Percentiles rank a stretch among this genome's conserved stretches.
phyloP scores from a whole-genome alignment of 495 filamentous ascomycete species.

The Geopyxis carbonaria region DNA sequence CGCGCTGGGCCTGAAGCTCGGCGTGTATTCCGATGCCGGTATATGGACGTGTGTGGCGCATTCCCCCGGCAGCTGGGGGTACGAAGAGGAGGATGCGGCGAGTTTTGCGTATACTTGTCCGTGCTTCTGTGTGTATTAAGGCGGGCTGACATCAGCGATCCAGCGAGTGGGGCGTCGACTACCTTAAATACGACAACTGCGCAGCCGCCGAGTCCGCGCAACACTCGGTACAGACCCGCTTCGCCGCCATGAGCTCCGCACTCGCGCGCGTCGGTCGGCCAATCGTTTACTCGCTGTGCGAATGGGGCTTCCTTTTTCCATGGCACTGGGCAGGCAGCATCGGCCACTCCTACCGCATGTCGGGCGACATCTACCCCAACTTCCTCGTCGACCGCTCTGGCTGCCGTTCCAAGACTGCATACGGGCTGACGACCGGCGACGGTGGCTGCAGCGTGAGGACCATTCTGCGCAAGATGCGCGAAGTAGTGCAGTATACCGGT shows the following conservation, averaged over 20 bases:
- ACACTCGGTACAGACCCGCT: too few species aligned
- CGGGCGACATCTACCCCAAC: conserved; percentile 27
- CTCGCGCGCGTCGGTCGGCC: conserved; percentile 23
- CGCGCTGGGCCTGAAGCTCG: conserved; percentile 23
- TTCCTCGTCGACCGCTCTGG: conserved; percentile 24
- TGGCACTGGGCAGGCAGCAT: conserved; percentile 21
- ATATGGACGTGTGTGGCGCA: conserved; percentile 3
- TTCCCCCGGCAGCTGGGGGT: conserved; percentile 24
- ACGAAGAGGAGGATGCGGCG: conserved; percentile 27
- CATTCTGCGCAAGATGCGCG: conserved; percentile 26
- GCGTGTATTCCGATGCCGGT: conserved; percentile 27
- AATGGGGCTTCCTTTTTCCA: conserved; percentile 25
- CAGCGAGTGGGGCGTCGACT: conserved; percentile 25
- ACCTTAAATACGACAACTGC: too few species aligned
- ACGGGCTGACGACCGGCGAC: conserved; percentile 25
- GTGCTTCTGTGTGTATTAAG: not conserved
- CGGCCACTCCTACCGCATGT: conserved; percentile 24
- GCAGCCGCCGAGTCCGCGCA: too few species aligned
- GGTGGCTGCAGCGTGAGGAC: conserved; percentile 25
- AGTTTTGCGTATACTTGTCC: conserved; percentile 19
- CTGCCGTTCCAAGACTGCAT: conserved; percentile 21
- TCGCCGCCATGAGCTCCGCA: conserved; percentile 26
- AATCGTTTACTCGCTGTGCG: conserved; percentile 28
- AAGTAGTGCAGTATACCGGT: conserved; percentile 17
- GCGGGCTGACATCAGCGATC: not conserved